Evolutionary conservation across 805 yeast species (phyloP), one percentile per base, ranked within the genome.

Genomic region (Schwanniomyces pseudopolymorphus): DNA sequence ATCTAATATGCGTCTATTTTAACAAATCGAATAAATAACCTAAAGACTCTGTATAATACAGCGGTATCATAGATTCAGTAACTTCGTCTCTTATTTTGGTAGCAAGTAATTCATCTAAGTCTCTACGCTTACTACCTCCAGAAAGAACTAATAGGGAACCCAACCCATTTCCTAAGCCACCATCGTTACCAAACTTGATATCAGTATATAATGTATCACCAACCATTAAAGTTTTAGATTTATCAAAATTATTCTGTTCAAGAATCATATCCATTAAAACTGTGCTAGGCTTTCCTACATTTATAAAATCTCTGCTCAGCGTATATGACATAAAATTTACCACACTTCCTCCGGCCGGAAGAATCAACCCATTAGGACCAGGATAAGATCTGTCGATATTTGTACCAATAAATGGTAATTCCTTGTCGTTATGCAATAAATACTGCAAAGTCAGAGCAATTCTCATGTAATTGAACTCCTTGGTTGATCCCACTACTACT

Each of bases 161-260:
- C 6, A 61, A 61, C 1, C 53, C 59, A 20, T 63, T 60, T 0
- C 72, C 74, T 35, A 69, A 53, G 1, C 55, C 46, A 1, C 74
- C 74, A 46, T 70, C 75, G 45, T 70, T 70, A 3, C 74, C 75
- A 51, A 70, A 70, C 50, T 70, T 70, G 49, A 70, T 69, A 47
- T 70, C 75, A 2, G 75, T 70, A 48, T 70, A 70, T 33, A 70
- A 53, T 3, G 75, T 70, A 47, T 70, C 75, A 10, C 75, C 75
- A 7, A 70, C 64, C 75, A 70, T 70, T 39, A 70, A 48, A 2
- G 75, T 66, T 27, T 53, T 58, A 16, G 42, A 45, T 26, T 52
- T 57, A 20, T 61, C 62, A 51, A 66, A 69, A 11, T 57, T 56
- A 37, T 57, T 59, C 19, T 55, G 57, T 4, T 53, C 48, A 28